A percentile compares a stretch with the other conserved stretches of the same genome.
phyloP scores from a whole-genome alignment of 768 basidiomycete species.

The Trichaptum fuscoviolaceum region DNA sequence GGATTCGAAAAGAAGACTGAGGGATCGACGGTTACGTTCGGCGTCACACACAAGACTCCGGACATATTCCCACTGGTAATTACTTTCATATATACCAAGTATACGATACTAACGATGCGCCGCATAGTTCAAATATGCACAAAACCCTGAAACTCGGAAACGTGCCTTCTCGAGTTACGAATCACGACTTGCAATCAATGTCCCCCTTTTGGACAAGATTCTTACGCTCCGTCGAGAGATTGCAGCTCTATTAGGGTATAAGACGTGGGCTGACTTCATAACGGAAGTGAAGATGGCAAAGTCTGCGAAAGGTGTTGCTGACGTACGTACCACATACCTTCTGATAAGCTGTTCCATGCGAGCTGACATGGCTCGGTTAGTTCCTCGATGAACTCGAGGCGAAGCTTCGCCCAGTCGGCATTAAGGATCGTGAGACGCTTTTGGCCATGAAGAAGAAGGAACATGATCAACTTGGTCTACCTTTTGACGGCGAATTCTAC shows the following conservation, averaged over 20 bases:
- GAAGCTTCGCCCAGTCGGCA: slow-evolving; percentile 68
- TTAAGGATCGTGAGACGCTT: slow-evolving; percentile 60
- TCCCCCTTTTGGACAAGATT: slow-evolving; percentile 60
- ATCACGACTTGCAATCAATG: slow-evolving; percentile 61
- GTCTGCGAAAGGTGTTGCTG: slow-evolving; percentile 50
- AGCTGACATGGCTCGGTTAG: slow-evolving; percentile 27
- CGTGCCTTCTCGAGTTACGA: slow-evolving; percentile 65
- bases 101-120: not conserved
- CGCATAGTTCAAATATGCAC: slow-evolving; percentile 72
- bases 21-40: slow-evolving; percentile 53
- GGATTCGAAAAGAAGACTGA: slow-evolving; percentile 68
- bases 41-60: slow-evolving; percentile 77
- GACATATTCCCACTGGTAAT: slow-evolving; percentile 75
- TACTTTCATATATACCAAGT: slow-evolving; percentile 5
- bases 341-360: not conserved
- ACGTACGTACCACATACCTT: slow-evolving; percentile 31
- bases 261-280: slow-evolving; percentile 79
- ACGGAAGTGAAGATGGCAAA: slow-evolving; percentile 89
- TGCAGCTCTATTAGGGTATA: slow-evolving; percentile 62
- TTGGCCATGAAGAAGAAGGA: slow-evolving; percentile 74
- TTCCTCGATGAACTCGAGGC: slow-evolving; percentile 74
- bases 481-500: slow-evolving; percentile 69
- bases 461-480: slow-evolving; percentile 49
- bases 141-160: slow-evolving; percentile 62
- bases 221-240: slow-evolving; percentile 68